phyloP scores from a whole-genome alignment of 2,329 filamentous ascomycete genomes.

The Trichoderma endophyticum region DNA sequence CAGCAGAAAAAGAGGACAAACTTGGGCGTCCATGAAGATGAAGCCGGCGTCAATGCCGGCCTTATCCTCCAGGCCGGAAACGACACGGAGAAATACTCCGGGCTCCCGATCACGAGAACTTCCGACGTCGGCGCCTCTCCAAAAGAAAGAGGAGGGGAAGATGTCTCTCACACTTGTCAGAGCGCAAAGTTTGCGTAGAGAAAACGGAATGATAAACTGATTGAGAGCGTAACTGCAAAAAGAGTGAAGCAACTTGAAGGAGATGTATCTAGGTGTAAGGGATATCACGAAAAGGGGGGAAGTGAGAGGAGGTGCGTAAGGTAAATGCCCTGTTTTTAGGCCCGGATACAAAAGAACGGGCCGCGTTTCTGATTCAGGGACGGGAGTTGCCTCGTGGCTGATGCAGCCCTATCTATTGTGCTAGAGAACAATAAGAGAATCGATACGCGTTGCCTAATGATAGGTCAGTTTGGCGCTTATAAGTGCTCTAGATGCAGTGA shows the following conservation, averaged over 20 bases:
- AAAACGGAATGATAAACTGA: background rate
- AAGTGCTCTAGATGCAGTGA: background rate
- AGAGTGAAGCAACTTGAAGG: background rate
- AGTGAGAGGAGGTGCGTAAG: background rate
- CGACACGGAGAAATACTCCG: background rate
- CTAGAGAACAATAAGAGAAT: background rate
- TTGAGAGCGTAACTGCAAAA: background rate
- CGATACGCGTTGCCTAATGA: background rate
- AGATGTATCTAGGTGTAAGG: background rate
- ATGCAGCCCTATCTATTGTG: conserved; percentile 1
- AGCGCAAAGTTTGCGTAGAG: background rate
- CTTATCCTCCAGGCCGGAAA: background rate
- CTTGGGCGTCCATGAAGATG: background rate
- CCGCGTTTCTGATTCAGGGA: conserved; percentile 9
- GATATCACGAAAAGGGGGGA: background rate
- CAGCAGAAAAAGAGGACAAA: background rate
- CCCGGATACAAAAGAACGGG: background rate
- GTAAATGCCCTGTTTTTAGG: background rate
- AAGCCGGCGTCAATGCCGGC: background rate
- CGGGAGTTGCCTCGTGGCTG: background rate
- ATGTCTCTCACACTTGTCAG: background rate
- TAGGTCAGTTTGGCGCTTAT: background rate
- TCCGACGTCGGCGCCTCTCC: background rate
- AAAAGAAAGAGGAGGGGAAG: background rate
- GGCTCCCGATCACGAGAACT: conserved; percentile 3